Evolutionary conservation across 352 stramenopile genomes (phyloP).

Genomic region (Pythium volutum): DNA sequence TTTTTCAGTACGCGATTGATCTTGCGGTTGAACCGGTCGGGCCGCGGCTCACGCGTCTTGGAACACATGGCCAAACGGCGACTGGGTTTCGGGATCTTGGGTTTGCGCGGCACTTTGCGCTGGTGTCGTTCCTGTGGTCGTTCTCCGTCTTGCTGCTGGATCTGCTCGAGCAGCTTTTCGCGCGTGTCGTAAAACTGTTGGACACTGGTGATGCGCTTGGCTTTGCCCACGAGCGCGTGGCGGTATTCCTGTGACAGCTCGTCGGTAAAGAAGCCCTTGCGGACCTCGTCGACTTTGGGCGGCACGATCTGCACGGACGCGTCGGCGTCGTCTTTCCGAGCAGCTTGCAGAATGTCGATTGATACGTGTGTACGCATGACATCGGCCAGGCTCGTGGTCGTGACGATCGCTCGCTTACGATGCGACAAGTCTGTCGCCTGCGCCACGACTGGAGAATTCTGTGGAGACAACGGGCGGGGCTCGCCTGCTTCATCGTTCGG

Average conservation of each 20-base stretch:
- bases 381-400: background rate
- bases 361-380: background rate
- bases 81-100: constrained; percentile 61
- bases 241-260: constrained; percentile 48
- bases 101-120: constrained; percentile 41
- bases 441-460: background rate
- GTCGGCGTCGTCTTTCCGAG: background rate
- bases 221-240: constrained; percentile 52
- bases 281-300: constrained; percentile 32
- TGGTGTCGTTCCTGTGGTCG: constrained; percentile 23
- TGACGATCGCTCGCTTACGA: background rate
- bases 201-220: constrained; percentile 37
- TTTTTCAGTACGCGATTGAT: constrained; percentile 79
- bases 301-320: background rate
- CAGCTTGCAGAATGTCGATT: constrained; percentile 2
- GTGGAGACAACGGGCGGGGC: too few species aligned
- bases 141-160: constrained; percentile 31
- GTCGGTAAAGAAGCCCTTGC: constrained; percentile 53
- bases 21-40: constrained; percentile 73
- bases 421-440: background rate
- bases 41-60: constrained; percentile 48
- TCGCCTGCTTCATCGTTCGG: background rate
- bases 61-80: constrained; percentile 32
- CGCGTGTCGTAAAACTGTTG: constrained; percentile 59
- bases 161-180: constrained; percentile 41